phyloP scores from a whole-genome alignment of 129 eudicot genomes.

The Oenanthe sinensis region DNA sequence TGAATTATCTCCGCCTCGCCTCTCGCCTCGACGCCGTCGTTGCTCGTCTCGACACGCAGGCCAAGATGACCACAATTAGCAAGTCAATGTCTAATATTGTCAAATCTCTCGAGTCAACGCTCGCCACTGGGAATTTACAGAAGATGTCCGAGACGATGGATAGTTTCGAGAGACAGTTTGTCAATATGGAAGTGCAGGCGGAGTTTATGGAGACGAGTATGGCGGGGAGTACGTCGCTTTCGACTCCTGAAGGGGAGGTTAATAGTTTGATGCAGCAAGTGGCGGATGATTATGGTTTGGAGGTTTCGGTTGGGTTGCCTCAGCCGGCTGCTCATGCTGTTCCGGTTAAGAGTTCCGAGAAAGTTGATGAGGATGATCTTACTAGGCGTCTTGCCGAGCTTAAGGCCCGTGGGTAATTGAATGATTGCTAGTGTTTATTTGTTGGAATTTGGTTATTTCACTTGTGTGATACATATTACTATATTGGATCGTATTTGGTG shows the following conservation, averaged over 20 bases:
- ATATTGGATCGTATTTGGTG: background rate
- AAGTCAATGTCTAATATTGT: constrained; percentile 75
- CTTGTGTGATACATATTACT: background rate
- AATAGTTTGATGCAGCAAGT: constrained; percentile 93
- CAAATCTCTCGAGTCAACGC: constrained; percentile 65
- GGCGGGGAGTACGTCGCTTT: constrained; percentile 79
- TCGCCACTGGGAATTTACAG: constrained; percentile 68
- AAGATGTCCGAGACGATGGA: constrained; percentile 97
- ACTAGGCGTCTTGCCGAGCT: constrained; percentile 83
- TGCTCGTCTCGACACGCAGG: constrained; percentile 75
- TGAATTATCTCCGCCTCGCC: constrained; percentile 82
- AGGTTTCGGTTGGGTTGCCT: constrained; percentile 84
- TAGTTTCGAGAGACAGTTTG: constrained; percentile 73
- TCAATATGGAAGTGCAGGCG: constrained; percentile 90
- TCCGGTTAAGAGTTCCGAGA: constrained; percentile 39
- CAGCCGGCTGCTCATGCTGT: constrained; percentile 74
- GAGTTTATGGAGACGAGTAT: constrained; percentile 91
- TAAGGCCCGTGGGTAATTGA: constrained; percentile 60
- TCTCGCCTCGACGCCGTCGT: constrained; percentile 91
- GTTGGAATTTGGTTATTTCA: too few species aligned
- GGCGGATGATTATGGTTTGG: constrained; percentile 90
- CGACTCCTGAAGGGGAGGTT: constrained; percentile 87
- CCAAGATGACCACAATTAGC: constrained; percentile 65
- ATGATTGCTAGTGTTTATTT: too few species aligned
- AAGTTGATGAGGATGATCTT: constrained; percentile 81